phyloP scores from a whole-genome alignment of 2,329 filamentous ascomycete species.

The Chrysoporthe deuterocubensis region DNA sequence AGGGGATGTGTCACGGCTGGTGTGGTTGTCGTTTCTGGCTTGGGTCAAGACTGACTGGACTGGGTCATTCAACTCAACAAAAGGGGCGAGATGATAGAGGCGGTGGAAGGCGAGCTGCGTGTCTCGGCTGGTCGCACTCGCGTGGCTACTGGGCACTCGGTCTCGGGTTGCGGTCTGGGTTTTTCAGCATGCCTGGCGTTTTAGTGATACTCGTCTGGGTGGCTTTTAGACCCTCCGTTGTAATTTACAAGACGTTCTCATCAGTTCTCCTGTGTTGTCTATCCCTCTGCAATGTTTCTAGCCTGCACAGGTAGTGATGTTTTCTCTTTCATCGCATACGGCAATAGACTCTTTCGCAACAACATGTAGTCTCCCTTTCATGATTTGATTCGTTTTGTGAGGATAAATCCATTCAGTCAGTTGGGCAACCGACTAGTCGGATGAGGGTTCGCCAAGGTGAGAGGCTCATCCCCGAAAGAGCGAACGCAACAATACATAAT shows the following conservation, averaged over 20 bases:
- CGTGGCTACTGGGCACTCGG: constrained; percentile 14
- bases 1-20: constrained; percentile 26
- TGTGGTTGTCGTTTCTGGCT: constrained; percentile 25
- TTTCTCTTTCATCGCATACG: constrained; percentile 12
- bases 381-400: not conserved
- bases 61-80: constrained; percentile 29
- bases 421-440: too few relatives aligned
- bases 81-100: constrained; percentile 30
- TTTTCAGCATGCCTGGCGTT: constrained; percentile 30
- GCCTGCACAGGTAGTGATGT: constrained; percentile 7
- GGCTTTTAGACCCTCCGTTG: constrained; percentile 30
- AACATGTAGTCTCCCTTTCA: not conserved
- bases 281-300: not conserved
- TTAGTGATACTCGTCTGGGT: constrained; percentile 30
- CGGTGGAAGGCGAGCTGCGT: constrained; percentile 39
- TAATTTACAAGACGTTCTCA: constrained; percentile 30
- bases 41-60: constrained; percentile 34
- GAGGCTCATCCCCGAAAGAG: not conserved
- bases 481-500: not conserved
- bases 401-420: not conserved
- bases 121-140: constrained; percentile 30
- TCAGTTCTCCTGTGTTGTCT: constrained; percentile 15
- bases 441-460: not conserved
- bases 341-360: constrained; percentile 15
- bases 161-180: constrained; percentile 27